A percentile compares a stretch with the other conserved stretches of the same genome.
These are phyloP conservation scores for Mycena vulgaris DNA, from an alignment of 768 basidiomycete genomes.

Conservation along the genomic window DNA sequence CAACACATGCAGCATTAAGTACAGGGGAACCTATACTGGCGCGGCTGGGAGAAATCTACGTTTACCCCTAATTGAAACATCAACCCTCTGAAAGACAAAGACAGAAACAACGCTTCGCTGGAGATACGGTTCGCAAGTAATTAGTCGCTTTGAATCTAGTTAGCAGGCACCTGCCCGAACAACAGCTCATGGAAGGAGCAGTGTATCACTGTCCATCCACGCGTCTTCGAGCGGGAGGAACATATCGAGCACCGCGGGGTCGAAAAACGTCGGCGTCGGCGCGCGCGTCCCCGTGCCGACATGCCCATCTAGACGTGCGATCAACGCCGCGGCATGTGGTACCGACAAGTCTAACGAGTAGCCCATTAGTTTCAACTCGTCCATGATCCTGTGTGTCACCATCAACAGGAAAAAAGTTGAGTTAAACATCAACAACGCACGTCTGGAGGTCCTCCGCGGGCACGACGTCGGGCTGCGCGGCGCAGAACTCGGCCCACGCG, in stretches of 20 bases:
- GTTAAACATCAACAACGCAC: neutral
- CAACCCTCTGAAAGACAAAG: no score
- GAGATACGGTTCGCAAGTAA: no score
- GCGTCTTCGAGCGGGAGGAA: constrained; percentile 10
- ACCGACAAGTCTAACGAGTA: constrained; percentile 18
- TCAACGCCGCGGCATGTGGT: neutral
- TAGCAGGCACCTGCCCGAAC: no score
- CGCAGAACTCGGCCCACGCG: constrained; percentile 28
- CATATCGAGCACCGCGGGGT: constrained; percentile 9
- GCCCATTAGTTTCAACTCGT: constrained; percentile 17
- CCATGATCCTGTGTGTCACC: neutral
- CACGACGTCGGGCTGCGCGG: neutral
- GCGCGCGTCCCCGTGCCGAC: neutral
- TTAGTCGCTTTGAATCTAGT: no score
- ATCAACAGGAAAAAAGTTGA: neutral
- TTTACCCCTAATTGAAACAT: no score
- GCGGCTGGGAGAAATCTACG: no score
- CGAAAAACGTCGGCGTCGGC: neutral
- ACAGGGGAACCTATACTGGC: no score
- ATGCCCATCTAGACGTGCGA: constrained; percentile 1
- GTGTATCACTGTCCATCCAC: neutral
- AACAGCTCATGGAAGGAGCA: neutral
- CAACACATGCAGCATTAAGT: no score
- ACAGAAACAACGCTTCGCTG: no score
- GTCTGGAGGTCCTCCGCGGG: neutral